A percentile compares a stretch with the other conserved stretches of the same genome.
Conservation (phyloP, 257 asterid species). For the Misopates orontium region DNA sequence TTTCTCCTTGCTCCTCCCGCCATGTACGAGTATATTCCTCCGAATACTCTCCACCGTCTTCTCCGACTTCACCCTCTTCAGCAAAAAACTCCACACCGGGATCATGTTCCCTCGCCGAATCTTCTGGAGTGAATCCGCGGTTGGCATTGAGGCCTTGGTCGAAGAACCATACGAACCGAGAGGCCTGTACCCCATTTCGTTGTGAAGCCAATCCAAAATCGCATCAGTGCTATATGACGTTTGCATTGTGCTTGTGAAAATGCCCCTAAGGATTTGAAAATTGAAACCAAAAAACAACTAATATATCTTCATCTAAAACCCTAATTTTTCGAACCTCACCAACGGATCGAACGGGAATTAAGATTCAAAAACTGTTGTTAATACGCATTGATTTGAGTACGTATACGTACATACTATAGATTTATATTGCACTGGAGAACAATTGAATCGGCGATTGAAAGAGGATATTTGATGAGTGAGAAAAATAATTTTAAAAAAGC, state of each 20-base stretch:
- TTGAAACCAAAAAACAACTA: not conserved
- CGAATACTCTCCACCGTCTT: conserved; percentile 90
- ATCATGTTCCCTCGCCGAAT: conserved; percentile 97
- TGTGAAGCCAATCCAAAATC: conserved; percentile 85
- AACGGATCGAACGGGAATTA: too few species aligned
- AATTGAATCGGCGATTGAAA: too few species aligned
- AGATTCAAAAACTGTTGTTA: too few species aligned
- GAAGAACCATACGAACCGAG: conserved; percentile 84
- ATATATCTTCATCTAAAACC: conserved; percentile 32
- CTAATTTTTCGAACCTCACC: too few species aligned
- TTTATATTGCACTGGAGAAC: too few species aligned
- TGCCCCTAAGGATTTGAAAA: conserved; percentile 30
- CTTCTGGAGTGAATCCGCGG: conserved; percentile 77
- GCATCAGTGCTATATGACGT: conserved; percentile 82
- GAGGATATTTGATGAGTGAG: too few species aligned
- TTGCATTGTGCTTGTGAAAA: conserved; percentile 52
- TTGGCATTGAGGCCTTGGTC: conserved; percentile 62
- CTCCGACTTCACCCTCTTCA: conserved; percentile 89
- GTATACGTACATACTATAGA: too few species aligned
- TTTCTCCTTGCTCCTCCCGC: conserved; percentile 61
- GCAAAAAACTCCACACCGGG: conserved; percentile 80
- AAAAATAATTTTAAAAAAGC: too few species aligned
- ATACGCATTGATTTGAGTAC: too few species aligned
- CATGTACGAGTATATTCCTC: conserved; percentile 85
- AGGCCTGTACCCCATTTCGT: conserved; percentile 95